These are phyloP conservation scores for Naganishia albida DNA, from an alignment of 1,284 basidiomycete species.

Conservation along the genomic window DNA sequence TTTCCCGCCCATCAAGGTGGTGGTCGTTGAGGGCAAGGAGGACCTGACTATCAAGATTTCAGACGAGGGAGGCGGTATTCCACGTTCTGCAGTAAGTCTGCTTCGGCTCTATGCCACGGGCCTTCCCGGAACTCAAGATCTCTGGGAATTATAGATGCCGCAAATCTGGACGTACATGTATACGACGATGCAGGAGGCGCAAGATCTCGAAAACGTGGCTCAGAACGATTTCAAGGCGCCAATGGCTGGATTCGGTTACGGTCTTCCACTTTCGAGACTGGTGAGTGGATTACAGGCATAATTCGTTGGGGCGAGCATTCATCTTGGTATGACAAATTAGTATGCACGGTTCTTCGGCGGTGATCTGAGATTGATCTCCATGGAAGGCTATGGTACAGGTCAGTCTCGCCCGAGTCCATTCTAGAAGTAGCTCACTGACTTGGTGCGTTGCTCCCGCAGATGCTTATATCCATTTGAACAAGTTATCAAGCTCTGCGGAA, in stretches of 20 bases:
- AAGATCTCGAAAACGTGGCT: conserved; percentile 31
- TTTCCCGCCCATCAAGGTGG: conserved; percentile 93
- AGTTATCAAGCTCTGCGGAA: conserved; percentile 55
- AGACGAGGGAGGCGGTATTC: conserved; percentile 95
- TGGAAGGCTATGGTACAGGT: conserved; percentile 92
- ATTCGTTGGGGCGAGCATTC: not conserved
- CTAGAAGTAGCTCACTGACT: not conserved
- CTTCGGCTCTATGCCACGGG: no score
- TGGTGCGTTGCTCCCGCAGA: conserved; percentile 2
- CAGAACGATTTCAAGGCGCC: conserved; percentile 86
- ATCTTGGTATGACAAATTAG: conserved; percentile 49
- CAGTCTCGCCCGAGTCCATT: conserved; percentile 22
- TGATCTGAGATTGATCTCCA: conserved; percentile 91
- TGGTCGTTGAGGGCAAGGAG: conserved; percentile 88
- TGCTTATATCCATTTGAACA: conserved; percentile 79
- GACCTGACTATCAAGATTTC: conserved; percentile 99
- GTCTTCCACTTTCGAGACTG: conserved; percentile 83
- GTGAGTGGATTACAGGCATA: conserved; percentile 57
- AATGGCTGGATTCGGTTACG: conserved; percentile 94
- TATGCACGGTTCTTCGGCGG: conserved; percentile 97
- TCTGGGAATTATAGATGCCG: conserved; percentile 29
- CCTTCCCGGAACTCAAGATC: not conserved
- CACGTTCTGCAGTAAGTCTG: conserved; percentile 66
- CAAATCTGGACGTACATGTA: conserved; percentile 63
- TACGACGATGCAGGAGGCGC: conserved; percentile 82